A percentile compares a stretch with the other conserved stretches of the same genome.
Conservation (phyloP, 495 filamentous ascomycete species). For the Talaromyces thailandensis region DNA sequence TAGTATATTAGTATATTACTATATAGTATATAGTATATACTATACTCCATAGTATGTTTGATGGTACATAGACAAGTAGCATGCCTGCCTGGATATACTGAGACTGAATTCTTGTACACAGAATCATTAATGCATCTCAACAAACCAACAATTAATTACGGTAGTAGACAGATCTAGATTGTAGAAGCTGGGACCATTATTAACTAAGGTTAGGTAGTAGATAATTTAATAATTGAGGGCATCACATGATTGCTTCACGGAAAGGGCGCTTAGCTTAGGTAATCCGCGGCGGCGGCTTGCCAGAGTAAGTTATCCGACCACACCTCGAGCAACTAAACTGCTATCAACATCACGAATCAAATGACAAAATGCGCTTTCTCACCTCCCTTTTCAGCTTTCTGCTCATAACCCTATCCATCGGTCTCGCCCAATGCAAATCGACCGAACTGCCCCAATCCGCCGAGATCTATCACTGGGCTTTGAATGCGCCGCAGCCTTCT, state of each 20-base stretch:
- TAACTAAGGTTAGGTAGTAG: no score
- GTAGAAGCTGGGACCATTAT: not conserved
- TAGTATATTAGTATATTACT: no score
- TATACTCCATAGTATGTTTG: no score
- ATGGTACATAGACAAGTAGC: not conserved
- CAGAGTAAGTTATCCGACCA: not conserved
- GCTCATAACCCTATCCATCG: slow-evolving; percentile 7
- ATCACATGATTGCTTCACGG: not conserved
- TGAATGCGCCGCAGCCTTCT: slow-evolving; percentile 24
- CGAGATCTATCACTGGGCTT: slow-evolving; percentile 34
- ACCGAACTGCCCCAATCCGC: slow-evolving; percentile 10
- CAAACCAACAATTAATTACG: no score
- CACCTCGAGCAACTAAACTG: not conserved
- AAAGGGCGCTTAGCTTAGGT: not conserved
- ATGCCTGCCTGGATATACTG: not conserved
- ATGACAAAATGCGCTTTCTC: slow-evolving; percentile 19
- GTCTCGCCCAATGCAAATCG: slow-evolving; percentile 10
- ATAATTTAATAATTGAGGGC: not conserved
- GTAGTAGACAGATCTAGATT: not conserved
- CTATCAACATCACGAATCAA: not conserved
- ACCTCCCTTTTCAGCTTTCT: slow-evolving; percentile 8
- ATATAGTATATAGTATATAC: no score
- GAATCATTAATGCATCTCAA: not conserved
- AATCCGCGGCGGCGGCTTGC: not conserved
- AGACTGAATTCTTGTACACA: not conserved